phyloP scores from a whole-genome alignment of 192 early-diverging fungal genomes.

The Backusella psychrophila region DNA sequence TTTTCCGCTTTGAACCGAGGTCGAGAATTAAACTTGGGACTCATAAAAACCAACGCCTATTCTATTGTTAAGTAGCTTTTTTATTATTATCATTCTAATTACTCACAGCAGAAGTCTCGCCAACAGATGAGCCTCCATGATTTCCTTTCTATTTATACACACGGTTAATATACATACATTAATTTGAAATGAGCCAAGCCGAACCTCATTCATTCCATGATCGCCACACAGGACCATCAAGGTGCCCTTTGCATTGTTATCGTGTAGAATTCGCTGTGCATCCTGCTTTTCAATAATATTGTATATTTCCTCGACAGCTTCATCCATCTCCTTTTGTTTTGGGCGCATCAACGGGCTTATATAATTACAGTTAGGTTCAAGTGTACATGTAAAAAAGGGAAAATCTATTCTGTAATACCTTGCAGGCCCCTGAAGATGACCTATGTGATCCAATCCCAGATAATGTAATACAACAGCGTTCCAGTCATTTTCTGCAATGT shows the following conservation, averaged over 20 bases:
- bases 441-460: constrained; percentile 82
- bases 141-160: constrained; percentile 45
- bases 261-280: constrained; percentile 29
- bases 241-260: constrained; percentile 50
- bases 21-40: constrained; percentile 35
- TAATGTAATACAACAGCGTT: constrained; percentile 76
- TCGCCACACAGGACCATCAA: constrained; percentile 79
- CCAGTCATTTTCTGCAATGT: constrained; percentile 59
- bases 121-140: constrained; percentile 55
- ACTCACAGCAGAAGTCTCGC: constrained; percentile 52
- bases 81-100: neutral
- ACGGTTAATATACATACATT: neutral
- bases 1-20: constrained; percentile 17
- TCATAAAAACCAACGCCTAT: constrained; percentile 49
- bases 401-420: constrained; percentile 18
- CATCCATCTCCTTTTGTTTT: constrained; percentile 80
- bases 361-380: neutral
- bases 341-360: constrained; percentile 64
- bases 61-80: neutral
- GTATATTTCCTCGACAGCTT: constrained; percentile 56
- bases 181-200: neutral
- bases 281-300: constrained; percentile 45
- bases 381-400: neutral
- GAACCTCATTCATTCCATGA: constrained; percentile 81
- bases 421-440: constrained; percentile 67